phyloP scores from a whole-genome alignment of 805 yeast genomes.

The Ogataea dorogensis region DNA sequence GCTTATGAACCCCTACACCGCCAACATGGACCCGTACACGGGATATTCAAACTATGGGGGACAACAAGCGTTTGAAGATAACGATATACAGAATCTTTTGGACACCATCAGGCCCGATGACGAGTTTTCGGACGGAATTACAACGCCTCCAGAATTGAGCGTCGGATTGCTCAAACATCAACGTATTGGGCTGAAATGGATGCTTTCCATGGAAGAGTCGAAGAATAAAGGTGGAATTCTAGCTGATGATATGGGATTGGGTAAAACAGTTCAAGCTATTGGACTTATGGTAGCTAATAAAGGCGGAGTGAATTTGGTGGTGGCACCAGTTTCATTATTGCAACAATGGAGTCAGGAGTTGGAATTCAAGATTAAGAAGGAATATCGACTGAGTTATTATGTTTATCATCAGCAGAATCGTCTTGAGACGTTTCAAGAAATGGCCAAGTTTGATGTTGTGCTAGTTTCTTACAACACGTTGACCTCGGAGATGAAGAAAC shows the following conservation, averaged over 20 bases:
- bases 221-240: slow-evolving; percentile 63
- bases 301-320: slow-evolving; percentile 61
- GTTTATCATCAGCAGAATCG: slow-evolving; percentile 57
- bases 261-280: slow-evolving; percentile 71
- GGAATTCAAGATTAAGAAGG: slow-evolving; percentile 54
- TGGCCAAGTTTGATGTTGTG: slow-evolving; percentile 65
- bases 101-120: slow-evolving; percentile 54
- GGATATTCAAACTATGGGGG: slow-evolving; percentile 3
- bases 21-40: slow-evolving; percentile 18
- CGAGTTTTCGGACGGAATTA: slow-evolving; percentile 45
- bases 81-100: slow-evolving; percentile 37
- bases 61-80: slow-evolving; percentile 19
- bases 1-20: slow-evolving; percentile 7
- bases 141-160: slow-evolving; percentile 67
- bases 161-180: slow-evolving; percentile 59
- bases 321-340: slow-evolving; percentile 89
- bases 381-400: slow-evolving; percentile 44
- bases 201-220: slow-evolving; percentile 64
- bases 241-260: slow-evolving; percentile 84
- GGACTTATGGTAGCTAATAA: slow-evolving; percentile 53
- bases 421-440: slow-evolving; percentile 42
- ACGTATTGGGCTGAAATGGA: slow-evolving; percentile 80
- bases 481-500: slow-evolving; percentile 73
- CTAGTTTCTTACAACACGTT: slow-evolving; percentile 79
- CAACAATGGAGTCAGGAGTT: slow-evolving; percentile 86